Evolutionary conservation across 768 basidiomycete genomes (phyloP).

Genomic region (Rhodotorula toruloides): DNA sequence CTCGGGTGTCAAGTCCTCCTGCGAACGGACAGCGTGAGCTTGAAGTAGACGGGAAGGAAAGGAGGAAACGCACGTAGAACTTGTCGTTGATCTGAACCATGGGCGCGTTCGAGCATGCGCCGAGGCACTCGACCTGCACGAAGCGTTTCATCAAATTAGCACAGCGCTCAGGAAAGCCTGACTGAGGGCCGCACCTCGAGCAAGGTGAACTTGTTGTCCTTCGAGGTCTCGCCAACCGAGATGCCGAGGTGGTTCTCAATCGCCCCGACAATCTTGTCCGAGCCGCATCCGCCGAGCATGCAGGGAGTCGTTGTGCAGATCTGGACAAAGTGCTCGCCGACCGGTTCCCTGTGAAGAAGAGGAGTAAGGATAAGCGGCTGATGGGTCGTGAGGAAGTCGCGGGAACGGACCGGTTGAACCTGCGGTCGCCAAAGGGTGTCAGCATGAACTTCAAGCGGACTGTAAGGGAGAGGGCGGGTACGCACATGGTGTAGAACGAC

Average conservation of each 20-base stretch:
- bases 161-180: background rate
- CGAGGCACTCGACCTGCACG: conserved; percentile 81
- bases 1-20: conserved; percentile 52
- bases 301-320: conserved; percentile 99
- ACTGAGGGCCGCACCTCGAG: conserved; percentile 55
- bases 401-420: conserved; percentile 74
- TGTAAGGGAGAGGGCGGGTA: background rate
- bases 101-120: conserved; percentile 94
- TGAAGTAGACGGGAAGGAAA: conserved; percentile 14
- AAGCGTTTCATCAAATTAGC: background rate
- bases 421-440: background rate
- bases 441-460: background rate
- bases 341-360: conserved; percentile 64
- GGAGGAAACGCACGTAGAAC: conserved; percentile 69
- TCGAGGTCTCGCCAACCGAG: conserved; percentile 71
- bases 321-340: conserved; percentile 89
- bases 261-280: conserved; percentile 80
- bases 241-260: conserved; percentile 71
- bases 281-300: conserved; percentile 73
- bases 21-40: background rate
- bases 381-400: too few species aligned
- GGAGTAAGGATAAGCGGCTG: background rate
- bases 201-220: conserved; percentile 93
- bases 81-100: conserved; percentile 96
- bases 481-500: conserved; percentile 92